Conservation (phyloP, 192 early-diverging fungal species). For the Podila clonocystis region DNA sequence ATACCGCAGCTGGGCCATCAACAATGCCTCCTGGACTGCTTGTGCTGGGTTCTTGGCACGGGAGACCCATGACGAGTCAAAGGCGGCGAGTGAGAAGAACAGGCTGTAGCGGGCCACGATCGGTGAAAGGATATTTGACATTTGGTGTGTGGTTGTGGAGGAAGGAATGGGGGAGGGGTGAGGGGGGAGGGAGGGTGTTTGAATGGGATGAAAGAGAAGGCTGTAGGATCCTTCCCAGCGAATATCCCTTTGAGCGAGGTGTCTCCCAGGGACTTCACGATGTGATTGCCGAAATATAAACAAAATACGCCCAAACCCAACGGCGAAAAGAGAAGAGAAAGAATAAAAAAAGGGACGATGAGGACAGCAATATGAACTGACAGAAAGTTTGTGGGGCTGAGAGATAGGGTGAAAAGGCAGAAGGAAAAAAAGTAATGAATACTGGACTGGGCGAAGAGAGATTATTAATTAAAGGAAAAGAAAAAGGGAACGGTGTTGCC, state of each 20-base stretch:
- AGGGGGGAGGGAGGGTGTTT: neutral
- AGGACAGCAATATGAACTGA: too few species aligned
- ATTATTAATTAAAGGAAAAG: neutral
- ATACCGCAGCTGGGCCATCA: constrained; percentile 27
- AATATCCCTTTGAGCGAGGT: too few species aligned
- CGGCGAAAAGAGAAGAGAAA: neutral
- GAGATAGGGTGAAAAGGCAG: neutral
- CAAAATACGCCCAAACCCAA: neutral
- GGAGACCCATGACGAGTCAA: constrained; percentile 31
- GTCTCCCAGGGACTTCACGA: neutral
- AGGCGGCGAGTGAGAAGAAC: constrained; percentile 32
- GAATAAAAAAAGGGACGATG: neutral
- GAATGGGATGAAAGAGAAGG: neutral
- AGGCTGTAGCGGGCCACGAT: constrained; percentile 48
- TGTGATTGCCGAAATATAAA: neutral
- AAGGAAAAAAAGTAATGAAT: neutral
- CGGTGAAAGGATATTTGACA: constrained; percentile 43
- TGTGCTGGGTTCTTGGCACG: constrained; percentile 20
- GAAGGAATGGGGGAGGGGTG: neutral
- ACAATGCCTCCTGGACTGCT: constrained; percentile 13
- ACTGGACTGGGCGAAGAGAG: neutral
- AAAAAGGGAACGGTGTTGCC: neutral
- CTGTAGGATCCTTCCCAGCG: neutral
- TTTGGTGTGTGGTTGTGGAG: constrained; percentile 1
- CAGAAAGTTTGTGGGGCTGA: too few species aligned